phyloP scores from a whole-genome alignment of 2,329 filamentous ascomycete genomes.

The Colletotrichum cordylinicola region DNA sequence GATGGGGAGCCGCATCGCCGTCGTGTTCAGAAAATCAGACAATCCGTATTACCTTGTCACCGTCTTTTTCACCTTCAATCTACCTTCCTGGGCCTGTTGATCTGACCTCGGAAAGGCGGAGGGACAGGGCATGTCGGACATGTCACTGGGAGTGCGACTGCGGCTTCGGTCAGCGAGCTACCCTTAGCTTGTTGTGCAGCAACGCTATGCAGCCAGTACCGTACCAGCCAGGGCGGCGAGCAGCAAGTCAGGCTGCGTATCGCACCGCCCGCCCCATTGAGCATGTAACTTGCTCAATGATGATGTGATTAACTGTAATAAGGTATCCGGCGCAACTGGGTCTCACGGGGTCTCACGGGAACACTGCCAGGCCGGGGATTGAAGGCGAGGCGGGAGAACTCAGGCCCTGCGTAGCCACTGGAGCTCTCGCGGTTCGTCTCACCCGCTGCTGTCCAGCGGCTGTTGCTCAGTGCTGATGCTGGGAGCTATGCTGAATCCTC shows the following conservation, averaged over 20 bases:
- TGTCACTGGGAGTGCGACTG: neutral
- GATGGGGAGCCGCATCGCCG: neutral
- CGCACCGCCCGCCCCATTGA: neutral
- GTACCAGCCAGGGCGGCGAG: neutral
- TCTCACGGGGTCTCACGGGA: neutral
- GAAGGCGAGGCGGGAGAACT: constrained; percentile 9
- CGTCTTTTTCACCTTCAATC: neutral
- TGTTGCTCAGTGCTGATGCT: neutral
- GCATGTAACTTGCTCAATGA: constrained; percentile 5
- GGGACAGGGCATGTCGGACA: neutral
- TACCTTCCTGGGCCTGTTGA: neutral
- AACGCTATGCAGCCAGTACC: neutral
- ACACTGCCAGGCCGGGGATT: neutral
- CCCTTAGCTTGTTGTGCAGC: neutral
- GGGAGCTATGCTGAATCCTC: neutral
- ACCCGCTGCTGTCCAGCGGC: neutral
- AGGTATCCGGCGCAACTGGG: neutral
- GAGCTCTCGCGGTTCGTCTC: neutral
- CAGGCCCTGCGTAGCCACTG: constrained; percentile 8
- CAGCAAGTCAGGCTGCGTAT: neutral
- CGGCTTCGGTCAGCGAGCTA: neutral
- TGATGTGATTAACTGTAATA: constrained; percentile 11
- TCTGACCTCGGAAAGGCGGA: neutral
- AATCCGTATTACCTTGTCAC: neutral
- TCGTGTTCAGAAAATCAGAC: neutral